Evolutionary conservation across 2,329 filamentous ascomycete genomes (phyloP).

Genomic region (Fusarium sp.): DNA sequence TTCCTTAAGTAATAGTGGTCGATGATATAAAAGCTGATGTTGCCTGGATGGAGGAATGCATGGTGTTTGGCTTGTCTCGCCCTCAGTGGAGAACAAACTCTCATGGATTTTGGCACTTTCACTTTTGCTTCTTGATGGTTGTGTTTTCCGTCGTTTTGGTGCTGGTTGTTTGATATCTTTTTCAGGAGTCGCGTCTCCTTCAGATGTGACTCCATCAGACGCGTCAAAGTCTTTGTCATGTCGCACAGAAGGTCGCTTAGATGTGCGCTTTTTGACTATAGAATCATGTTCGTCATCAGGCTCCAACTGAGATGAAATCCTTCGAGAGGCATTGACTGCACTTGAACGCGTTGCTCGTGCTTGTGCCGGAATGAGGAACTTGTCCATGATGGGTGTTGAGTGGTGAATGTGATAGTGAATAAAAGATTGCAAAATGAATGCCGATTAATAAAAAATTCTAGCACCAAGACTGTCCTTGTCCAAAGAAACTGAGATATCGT

Average conservation of each 20-base stretch:
- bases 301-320: conserved; percentile 37
- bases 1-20: conserved; percentile 61
- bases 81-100: conserved; percentile 30
- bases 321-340: conserved; percentile 37
- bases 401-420: background rate
- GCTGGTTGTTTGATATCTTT: conserved; percentile 35
- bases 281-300: conserved; percentile 19
- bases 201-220: conserved; percentile 41
- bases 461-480: background rate
- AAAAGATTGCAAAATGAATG: no score
- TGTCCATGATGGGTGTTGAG: conserved; percentile 3
- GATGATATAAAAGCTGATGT: conserved; percentile 62
- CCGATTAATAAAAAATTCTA: background rate
- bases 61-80: conserved; percentile 1
- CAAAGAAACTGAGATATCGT: background rate
- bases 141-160: conserved; percentile 43
- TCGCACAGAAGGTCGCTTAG: conserved; percentile 32
- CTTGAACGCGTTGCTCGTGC: conserved; percentile 40
- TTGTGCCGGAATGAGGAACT: conserved; percentile 19
- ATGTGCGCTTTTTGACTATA: background rate
- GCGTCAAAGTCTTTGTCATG: conserved; percentile 40
- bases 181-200: conserved; percentile 37
- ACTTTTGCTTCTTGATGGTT: conserved; percentile 28
- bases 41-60: conserved; percentile 41
- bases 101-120: conserved; percentile 28